Percentiles rank a stretch among this genome's conserved stretches.
Conservation (phyloP, 306 rosid genomes). For the Urtica urens region DNA sequence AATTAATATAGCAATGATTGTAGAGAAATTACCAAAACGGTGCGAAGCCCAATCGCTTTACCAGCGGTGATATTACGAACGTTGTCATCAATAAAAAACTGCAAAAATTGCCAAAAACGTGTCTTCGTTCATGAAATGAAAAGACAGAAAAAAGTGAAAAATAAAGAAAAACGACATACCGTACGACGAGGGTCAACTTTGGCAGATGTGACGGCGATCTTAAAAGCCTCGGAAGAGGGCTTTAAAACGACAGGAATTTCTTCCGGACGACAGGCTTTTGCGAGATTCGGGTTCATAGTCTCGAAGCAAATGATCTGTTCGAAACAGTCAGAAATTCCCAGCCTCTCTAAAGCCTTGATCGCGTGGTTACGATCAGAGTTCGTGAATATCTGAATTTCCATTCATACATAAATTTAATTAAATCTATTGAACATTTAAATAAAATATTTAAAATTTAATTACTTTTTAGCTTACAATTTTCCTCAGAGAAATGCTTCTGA, state of each 20-base stretch:
- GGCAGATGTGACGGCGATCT: slow-evolving; percentile 37
- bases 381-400: slow-evolving; percentile 49
- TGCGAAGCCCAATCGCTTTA: slow-evolving; percentile 56
- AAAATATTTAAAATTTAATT: too few relatives aligned
- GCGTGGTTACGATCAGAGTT: slow-evolving; percentile 79
- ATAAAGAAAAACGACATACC: slow-evolving; percentile 18
- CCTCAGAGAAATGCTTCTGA: slow-evolving; percentile 46
- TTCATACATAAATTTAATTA: not conserved
- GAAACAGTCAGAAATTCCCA: slow-evolving; percentile 55
- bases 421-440: not conserved
- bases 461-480: slow-evolving; percentile 36
- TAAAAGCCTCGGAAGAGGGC: slow-evolving; percentile 66
- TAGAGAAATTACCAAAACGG: slow-evolving; percentile 46
- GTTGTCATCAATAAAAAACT: slow-evolving; percentile 79
- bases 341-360: slow-evolving; percentile 33
- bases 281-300: slow-evolving; percentile 73
- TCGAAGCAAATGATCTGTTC: slow-evolving; percentile 76
- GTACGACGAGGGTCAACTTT: slow-evolving; percentile 60
- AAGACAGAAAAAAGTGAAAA: not conserved
- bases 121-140: slow-evolving; percentile 1
- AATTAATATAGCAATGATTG: not conserved
- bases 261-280: slow-evolving; percentile 37
- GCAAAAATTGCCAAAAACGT: slow-evolving; percentile 6
- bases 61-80: slow-evolving; percentile 53
- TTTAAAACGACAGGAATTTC: slow-evolving; percentile 67